phyloP scores from a whole-genome alignment of 768 basidiomycete genomes.

The Trichaptum fuscoviolaceum region DNA sequence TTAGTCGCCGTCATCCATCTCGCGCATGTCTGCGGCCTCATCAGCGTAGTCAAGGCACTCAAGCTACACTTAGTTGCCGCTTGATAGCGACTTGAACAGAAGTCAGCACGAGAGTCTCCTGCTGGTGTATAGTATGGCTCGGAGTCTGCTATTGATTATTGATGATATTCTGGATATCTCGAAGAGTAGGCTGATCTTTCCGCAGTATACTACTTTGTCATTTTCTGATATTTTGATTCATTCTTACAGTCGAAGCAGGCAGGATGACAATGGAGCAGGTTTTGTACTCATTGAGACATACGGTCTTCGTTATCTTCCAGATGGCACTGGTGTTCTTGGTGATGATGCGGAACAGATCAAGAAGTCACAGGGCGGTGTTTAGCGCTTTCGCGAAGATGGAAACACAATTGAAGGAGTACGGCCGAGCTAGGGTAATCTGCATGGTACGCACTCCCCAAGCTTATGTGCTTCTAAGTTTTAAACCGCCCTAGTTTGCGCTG shows the following conservation, averaged over 20 bases:
- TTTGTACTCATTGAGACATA: conserved; percentile 93
- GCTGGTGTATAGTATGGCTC: conserved; percentile 91
- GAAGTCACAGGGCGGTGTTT: no score
- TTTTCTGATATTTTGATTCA: conserved; percentile 14
- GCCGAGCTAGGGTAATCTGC: no score
- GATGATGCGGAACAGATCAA: no score
- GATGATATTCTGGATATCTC: no score
- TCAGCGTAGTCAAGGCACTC: conserved; percentile 67
- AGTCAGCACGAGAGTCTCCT: conserved; percentile 93
- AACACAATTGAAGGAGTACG: no score
- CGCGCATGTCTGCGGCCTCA: conserved; percentile 69
- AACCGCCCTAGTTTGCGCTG: no score
- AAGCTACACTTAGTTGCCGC: conserved; percentile 85
- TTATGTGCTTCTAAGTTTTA: no score
- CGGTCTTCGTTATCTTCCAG: conserved; percentile 95
- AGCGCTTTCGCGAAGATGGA: no score
- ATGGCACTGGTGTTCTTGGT: no score
- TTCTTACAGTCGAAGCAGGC: conserved; percentile 82
- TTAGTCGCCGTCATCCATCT: conserved; percentile 69
- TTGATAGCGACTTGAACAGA: conserved; percentile 92
- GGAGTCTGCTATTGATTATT: conserved; percentile 91
- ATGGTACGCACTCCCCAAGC: no score
- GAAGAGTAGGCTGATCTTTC: no score
- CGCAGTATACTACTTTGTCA: no score
- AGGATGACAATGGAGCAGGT: conserved; percentile 99